These are phyloP conservation scores for Collybiopsis luxurians DNA, from an alignment of 768 basidiomycete genomes.

Conservation along the genomic window DNA sequence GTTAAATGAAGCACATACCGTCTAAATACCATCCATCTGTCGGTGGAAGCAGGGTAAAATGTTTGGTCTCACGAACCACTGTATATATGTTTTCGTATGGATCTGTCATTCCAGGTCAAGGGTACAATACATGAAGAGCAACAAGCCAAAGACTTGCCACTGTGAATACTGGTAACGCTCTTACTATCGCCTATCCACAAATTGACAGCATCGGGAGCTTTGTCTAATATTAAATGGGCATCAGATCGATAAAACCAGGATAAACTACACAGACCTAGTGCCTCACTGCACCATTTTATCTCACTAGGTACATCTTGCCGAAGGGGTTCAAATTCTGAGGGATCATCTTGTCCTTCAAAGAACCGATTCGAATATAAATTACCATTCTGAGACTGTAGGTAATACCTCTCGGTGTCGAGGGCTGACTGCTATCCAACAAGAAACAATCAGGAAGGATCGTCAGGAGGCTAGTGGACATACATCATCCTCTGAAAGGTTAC, in stretches of 20 bases:
- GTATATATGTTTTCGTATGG: slow-evolving; percentile 95
- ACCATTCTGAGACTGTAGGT: slow-evolving; percentile 91
- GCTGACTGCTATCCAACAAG: background rate
- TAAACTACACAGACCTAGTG: slow-evolving; percentile 54
- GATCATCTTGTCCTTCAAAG: slow-evolving; percentile 31
- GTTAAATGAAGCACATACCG: slow-evolving; percentile 44
- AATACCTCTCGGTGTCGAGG: slow-evolving; percentile 38
- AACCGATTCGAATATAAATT: slow-evolving; percentile 63
- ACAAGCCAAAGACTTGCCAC: slow-evolving; percentile 45
- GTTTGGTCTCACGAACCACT: slow-evolving; percentile 80
- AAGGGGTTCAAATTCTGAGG: slow-evolving; percentile 62
- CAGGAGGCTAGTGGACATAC: background rate
- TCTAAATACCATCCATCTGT: slow-evolving; percentile 83
- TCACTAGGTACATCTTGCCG: slow-evolving; percentile 66
- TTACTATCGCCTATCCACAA: slow-evolving; percentile 83
- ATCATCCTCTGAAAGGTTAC: slow-evolving; percentile 28
- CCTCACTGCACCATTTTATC: slow-evolving; percentile 73
- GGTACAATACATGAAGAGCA: background rate
- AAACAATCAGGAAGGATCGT: background rate
- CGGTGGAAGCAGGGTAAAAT: slow-evolving; percentile 84
- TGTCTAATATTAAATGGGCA: slow-evolving; percentile 33
- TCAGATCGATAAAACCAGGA: background rate
- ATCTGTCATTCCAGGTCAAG: slow-evolving; percentile 36
- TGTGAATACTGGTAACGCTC: slow-evolving; percentile 85
- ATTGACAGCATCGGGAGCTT: slow-evolving; percentile 84